Conservation (phyloP, 2,329 filamentous ascomycete genomes). For the Grosmannia huntii region DNA sequence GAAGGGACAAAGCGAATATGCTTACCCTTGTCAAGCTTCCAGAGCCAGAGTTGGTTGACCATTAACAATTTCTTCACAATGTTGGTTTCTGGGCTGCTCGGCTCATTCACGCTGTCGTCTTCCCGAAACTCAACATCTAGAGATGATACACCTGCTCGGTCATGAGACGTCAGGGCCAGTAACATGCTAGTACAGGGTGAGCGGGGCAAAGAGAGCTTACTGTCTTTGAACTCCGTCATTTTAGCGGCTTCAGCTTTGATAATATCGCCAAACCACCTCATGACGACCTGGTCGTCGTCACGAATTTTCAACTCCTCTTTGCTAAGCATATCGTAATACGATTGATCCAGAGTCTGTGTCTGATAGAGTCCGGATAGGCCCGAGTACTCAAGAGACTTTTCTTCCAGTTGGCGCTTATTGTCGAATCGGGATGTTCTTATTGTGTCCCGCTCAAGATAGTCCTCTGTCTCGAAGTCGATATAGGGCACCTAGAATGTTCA, state of each 20-base stretch:
- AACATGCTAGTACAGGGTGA: not conserved
- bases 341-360: not conserved
- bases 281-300: not conserved
- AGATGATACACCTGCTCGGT: not conserved
- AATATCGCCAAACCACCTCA: not conserved
- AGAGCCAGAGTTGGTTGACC: constrained; percentile 3
- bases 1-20: not conserved
- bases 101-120: too few relatives aligned
- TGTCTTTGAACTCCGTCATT: not conserved
- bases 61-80: not conserved
- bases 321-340: not conserved
- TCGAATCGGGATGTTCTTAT: not conserved
- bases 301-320: not conserved
- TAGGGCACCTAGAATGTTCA: not conserved
- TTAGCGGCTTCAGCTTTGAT: too few relatives aligned
- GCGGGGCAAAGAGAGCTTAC: too few relatives aligned
- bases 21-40: constrained; percentile 1
- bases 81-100: too few relatives aligned
- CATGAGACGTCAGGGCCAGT: not conserved
- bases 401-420: not conserved
- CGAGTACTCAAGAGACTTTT: not conserved
- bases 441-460: not conserved
- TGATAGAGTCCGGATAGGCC: not conserved
- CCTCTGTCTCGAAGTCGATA: not conserved
- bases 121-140: too few relatives aligned